Evolutionary conservation across 768 basidiomycete species (phyloP), one percentile per base, ranked within the genome.

Genomic region (Pisolithus orientalis): DNA sequence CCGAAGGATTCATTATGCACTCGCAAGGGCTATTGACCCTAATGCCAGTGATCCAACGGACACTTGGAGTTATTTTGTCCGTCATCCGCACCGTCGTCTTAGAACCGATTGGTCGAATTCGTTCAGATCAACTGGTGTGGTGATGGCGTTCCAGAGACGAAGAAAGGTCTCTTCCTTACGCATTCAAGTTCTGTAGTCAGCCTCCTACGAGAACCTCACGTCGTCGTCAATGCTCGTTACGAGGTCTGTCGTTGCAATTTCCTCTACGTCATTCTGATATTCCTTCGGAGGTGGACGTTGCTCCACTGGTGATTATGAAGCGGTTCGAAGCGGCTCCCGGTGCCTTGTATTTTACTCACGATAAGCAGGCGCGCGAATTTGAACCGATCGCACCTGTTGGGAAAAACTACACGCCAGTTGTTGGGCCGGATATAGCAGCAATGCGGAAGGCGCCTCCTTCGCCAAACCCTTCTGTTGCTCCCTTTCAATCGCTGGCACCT

Each of bases 41-140:
- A 91, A 88, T 65, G 92, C 94, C 59, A 50, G 83, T 66, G 2
- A 37, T 38, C 39, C 21, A n/a, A 2, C 49, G 28, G 44, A 39
- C 29, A 32, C 39, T 27, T 47, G 44, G 2, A 45, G 13, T 17
- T 31, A 27, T 16, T 1, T 1, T 16, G 4, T 5, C 45, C 50
- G 25, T 52, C 11, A 17, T 42, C 9, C 3, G 31, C 40, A 14
- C 47, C 24, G 53, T 14, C 44, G 43, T 27, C 52, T 49, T 59
- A 95, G 88, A 90, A 80, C 62, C 76, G 85, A 55, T 78, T 98
- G 2, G 76, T 85, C 43, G 97, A 96, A 72, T 91, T 94, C 56
- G 92, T 97, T 14, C 90, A 95, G 63, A 87, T 98, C 69, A 91
- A 93, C 62, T 96, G 95, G 94, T 93, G 92, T 59, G 95, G 95